A percentile compares a stretch with the other conserved stretches of the same genome.
phyloP scores from a whole-genome alignment of 768 basidiomycete genomes.

The Lactifluus hygrophoroides region DNA sequence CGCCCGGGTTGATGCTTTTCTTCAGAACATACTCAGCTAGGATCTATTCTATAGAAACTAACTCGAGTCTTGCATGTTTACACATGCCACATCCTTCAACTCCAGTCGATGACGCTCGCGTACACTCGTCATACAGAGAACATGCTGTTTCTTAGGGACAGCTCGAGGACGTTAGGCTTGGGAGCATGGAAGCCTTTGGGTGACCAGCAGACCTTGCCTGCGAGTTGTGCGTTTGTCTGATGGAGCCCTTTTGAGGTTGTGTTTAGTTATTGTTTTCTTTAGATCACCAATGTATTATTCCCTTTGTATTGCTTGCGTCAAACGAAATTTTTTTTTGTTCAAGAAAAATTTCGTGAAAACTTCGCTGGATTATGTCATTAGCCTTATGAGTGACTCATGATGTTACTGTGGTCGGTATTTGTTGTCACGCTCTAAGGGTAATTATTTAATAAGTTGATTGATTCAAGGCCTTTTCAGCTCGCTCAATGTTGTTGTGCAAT shows the following conservation, averaged over 20 bases:
- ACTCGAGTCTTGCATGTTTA: slow-evolving; percentile 40
- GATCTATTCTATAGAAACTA: slow-evolving; percentile 36
- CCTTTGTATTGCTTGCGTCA: not conserved
- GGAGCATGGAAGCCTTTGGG: slow-evolving; percentile 22
- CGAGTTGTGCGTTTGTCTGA: slow-evolving; percentile 36
- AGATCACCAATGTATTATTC: not conserved
- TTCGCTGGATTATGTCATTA: too few species aligned
- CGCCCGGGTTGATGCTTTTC: slow-evolving; percentile 18
- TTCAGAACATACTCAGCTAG: slow-evolving; percentile 37
- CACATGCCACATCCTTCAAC: slow-evolving; percentile 35
- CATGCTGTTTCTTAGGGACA: slow-evolving; percentile 24
- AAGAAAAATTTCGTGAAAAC: not conserved
- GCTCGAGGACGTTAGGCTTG: slow-evolving; percentile 35
- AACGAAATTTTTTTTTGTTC: too few species aligned
- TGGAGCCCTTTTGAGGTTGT: slow-evolving; percentile 26
- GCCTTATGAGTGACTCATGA: too few species aligned
- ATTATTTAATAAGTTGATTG: too few species aligned
- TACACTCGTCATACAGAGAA: slow-evolving; percentile 35
- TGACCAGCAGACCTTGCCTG: slow-evolving; percentile 25
- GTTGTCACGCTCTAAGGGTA: too few species aligned
- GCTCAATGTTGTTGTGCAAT: too few species aligned
- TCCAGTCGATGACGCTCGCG: slow-evolving; percentile 34
- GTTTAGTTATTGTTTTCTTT: not conserved
- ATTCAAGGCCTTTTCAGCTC: too few species aligned
- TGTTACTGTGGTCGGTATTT: too few species aligned